Percentiles rank a stretch among this genome's conserved stretches.
Evolutionary conservation across 805 yeast species (phyloP).

Genomic region (Wickerhamiella lipophila): DNA sequence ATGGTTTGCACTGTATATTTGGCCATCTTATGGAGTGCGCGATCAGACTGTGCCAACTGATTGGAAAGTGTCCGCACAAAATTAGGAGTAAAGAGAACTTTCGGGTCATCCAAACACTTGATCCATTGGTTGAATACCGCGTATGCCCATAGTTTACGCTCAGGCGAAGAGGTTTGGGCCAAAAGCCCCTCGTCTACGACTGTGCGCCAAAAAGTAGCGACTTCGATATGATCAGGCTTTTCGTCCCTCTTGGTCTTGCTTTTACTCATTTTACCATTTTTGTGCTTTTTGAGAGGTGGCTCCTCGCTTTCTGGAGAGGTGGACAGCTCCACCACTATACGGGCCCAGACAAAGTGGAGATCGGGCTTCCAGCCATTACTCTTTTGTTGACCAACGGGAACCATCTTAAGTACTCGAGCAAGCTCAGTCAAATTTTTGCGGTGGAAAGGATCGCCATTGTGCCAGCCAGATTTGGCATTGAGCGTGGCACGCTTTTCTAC

Average conservation of each 20-base stretch:
- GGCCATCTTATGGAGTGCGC: conserved; percentile 58
- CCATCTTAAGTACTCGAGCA: conserved; percentile 42
- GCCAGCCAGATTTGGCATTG: conserved; percentile 39
- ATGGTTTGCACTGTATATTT: conserved; percentile 34
- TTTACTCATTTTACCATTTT: conserved; percentile 24
- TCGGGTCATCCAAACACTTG: conserved; percentile 21
- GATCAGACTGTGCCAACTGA: conserved; percentile 54
- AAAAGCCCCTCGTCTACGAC: conserved; percentile 74
- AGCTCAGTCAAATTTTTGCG: conserved; percentile 51
- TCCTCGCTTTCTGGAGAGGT: conserved; percentile 18
- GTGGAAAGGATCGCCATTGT: conserved; percentile 57
- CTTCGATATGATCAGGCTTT: conserved; percentile 26
- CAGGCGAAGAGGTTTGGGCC: conserved; percentile 63
- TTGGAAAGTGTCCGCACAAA: conserved; percentile 61
- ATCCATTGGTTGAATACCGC: conserved; percentile 49
- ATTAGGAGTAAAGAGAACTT: conserved; percentile 32
- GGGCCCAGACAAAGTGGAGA: conserved; percentile 25
- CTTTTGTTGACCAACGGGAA: conserved; percentile 28
- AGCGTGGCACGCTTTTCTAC: conserved; percentile 14
- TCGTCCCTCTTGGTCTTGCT: conserved; percentile 14
- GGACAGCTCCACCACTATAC: conserved; percentile 35
- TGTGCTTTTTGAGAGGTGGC: conserved; percentile 29
- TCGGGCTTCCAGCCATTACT: conserved; percentile 19
- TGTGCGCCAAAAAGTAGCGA: conserved; percentile 64
- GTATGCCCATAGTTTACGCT: conserved; percentile 78